Evolutionary conservation across 495 filamentous ascomycete species (phyloP), one percentile per base, ranked within the genome.

Genomic region (Thozetella sp.): DNA sequence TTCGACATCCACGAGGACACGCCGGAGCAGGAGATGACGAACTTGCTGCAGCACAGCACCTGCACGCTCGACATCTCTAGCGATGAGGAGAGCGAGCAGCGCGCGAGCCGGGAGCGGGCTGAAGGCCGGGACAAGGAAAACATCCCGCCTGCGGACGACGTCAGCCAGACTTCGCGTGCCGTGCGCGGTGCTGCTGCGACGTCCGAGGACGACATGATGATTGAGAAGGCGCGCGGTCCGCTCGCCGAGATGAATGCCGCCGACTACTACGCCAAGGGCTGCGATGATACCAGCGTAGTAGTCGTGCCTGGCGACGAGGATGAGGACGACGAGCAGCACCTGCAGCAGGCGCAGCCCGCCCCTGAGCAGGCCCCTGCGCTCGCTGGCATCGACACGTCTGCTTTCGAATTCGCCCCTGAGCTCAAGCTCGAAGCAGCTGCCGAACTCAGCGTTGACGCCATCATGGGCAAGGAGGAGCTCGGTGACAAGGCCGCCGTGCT

Each of bases 1-100:
- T 98, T 98, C 71, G 88, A 93, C 45, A 98, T 99, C 72, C 88
- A 99, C 67, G 93, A 97, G 69, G 95, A 99, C 73, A 91, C 91
- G 0, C 84, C 86, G 26, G 90, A 96, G 63, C 91, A 99, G 63
- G 87, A 93, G 65, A 89, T 92, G 72, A 89, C 91, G 55, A 97
- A 96, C 67, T 76, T 96, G 2, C 90, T 98, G 80, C 89, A 97
- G 68, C 94, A 97, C 75, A 90, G 88, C 26, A 92, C 95, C 22
- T 85, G 87, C 65, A 88, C 88, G 0, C 84, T 99, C 0, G 94
- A 98, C 67, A 93, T 99, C 72, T 86, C 80, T 50, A 88, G 88
- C 37, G 86, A 88, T 56, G 86, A 88, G 67, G 82, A 86, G 66
- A 84, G 78, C 37, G 83, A 84, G 58, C 77, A 73, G 43, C 72